Evolutionary conservation across 768 basidiomycete species (phyloP).

Genomic region (Suillus discolor): DNA sequence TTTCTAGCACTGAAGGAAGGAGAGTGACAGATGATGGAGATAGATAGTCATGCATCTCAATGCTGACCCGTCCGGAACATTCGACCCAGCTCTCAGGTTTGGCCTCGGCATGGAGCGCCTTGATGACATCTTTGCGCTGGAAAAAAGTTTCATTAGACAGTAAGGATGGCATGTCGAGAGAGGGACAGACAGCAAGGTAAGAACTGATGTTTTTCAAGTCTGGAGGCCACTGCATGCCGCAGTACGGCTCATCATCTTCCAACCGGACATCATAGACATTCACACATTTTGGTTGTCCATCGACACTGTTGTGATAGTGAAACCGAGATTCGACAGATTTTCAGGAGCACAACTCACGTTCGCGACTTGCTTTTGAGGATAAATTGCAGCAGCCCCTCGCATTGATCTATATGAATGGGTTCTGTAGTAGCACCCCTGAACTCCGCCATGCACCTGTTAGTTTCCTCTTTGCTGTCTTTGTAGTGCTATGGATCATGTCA

Average conservation of each 20-base stretch:
- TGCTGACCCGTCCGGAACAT: conserved; percentile 71
- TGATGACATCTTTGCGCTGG: conserved; percentile 80
- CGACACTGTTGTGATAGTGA: conserved; percentile 46
- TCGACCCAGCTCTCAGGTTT: conserved; percentile 87
- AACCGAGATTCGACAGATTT: not conserved
- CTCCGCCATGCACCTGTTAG: conserved; percentile 60
- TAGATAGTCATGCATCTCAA: conserved; percentile 53
- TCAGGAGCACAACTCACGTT: conserved; percentile 22
- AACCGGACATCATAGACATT: conserved; percentile 95
- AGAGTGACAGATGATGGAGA: conserved; percentile 75
- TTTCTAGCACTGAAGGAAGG: conserved; percentile 76
- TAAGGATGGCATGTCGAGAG: not conserved
- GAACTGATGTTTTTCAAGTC: conserved; percentile 74
- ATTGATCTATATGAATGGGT: conserved; percentile 56
- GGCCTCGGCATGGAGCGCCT: conserved; percentile 77
- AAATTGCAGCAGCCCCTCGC: conserved; percentile 58
- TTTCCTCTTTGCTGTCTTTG: conserved; percentile 54
- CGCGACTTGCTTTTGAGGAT: conserved; percentile 34
- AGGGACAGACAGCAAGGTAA: conserved; percentile 74
- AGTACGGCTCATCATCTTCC: conserved; percentile 83
- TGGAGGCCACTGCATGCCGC: conserved; percentile 98
- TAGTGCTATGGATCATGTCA: conserved; percentile 49
- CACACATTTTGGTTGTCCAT: conserved; percentile 75
- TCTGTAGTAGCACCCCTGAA: conserved; percentile 45
- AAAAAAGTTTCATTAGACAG: not conserved